These are phyloP conservation scores for Pneumocystis canis DNA, from an alignment of 1,139 yeast species.

Conservation along the genomic window DNA sequence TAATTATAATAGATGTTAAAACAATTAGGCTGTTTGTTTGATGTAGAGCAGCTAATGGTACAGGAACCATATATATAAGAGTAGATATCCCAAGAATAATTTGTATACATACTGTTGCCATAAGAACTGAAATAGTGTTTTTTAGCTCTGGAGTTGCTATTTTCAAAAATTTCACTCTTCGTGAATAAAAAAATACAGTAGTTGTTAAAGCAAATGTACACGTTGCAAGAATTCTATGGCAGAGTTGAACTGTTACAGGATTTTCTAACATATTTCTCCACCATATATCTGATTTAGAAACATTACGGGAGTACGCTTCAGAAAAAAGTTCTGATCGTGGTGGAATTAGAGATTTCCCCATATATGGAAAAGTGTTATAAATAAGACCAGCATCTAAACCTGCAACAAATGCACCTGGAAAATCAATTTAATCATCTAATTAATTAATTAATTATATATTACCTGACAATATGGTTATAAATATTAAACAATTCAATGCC, in stretches of 20 bases:
- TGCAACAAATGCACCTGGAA: slow-evolving; percentile 97
- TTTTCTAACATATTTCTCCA: slow-evolving; percentile 92
- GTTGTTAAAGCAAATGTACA: slow-evolving; percentile 61
- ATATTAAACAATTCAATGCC: slow-evolving; percentile 47
- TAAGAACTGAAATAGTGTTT: slow-evolving; percentile 57
- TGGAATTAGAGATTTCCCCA: slow-evolving; percentile 72
- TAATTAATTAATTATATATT: background rate
- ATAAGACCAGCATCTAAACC: slow-evolving; percentile 96
- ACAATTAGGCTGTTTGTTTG: slow-evolving; percentile 94
- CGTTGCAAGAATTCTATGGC: slow-evolving; percentile 74
- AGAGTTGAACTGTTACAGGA: slow-evolving; percentile 89
- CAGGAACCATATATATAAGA: slow-evolving; percentile 75
- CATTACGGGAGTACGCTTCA: slow-evolving; percentile 51
- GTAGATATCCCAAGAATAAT: slow-evolving; percentile 78
- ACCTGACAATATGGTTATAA: slow-evolving; percentile 26
- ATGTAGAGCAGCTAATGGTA: slow-evolving; percentile 84
- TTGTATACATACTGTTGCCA: slow-evolving; percentile 58
- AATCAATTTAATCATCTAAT: slow-evolving; percentile 41
- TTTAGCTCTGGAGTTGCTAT: slow-evolving; percentile 50
- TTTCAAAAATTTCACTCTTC: slow-evolving; percentile 29
- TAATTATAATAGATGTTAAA: slow-evolving; percentile 59
- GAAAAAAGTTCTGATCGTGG: slow-evolving; percentile 59
- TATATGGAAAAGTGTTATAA: slow-evolving; percentile 89
- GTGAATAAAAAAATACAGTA: slow-evolving; percentile 43
- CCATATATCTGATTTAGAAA: slow-evolving; percentile 50